These are phyloP conservation scores for Lipomyces yamanashiensis DNA, from an alignment of 805 yeast genomes.

Conservation along the genomic window DNA sequence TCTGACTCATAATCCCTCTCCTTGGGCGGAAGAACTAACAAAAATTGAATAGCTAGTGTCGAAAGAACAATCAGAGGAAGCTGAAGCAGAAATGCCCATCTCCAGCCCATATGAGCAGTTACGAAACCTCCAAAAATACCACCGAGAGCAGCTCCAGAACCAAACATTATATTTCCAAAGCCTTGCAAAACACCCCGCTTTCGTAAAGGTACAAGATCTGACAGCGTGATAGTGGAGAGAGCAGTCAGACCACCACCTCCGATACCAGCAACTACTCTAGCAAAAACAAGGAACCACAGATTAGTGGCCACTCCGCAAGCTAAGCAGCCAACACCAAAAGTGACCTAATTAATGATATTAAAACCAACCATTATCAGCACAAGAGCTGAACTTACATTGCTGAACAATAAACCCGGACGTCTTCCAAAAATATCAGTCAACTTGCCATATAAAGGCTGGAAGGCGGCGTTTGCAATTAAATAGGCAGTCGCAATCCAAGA, in stretches of 20 bases:
- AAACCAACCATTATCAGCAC: too few relatives aligned
- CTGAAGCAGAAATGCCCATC: slow-evolving; percentile 45
- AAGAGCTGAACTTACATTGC: slow-evolving; percentile 44
- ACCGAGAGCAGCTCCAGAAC: slow-evolving; percentile 70
- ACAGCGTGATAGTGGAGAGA: slow-evolving; percentile 66
- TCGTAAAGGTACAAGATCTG: slow-evolving; percentile 69
- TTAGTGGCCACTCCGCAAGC: slow-evolving; percentile 51
- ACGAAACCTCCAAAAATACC: slow-evolving; percentile 53
- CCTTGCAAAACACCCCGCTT: slow-evolving; percentile 76
- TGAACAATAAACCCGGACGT: slow-evolving; percentile 49
- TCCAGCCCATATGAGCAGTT: slow-evolving; percentile 58
- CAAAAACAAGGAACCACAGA: slow-evolving; percentile 37
- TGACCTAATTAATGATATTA: slow-evolving; percentile 9
- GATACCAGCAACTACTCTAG: slow-evolving; percentile 72
- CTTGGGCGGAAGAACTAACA: slow-evolving; percentile 55
- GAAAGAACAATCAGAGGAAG: slow-evolving; percentile 56
- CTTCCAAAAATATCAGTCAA: slow-evolving; percentile 63
- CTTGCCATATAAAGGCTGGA: slow-evolving; percentile 78
- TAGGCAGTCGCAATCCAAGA: slow-evolving; percentile 80
- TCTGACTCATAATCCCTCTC: slow-evolving; percentile 42
- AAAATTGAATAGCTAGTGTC: slow-evolving; percentile 70
- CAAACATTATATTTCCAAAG: slow-evolving; percentile 65
- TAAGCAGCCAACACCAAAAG: slow-evolving; percentile 57
- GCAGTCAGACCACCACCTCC: slow-evolving; percentile 79
- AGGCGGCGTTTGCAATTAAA: slow-evolving; percentile 70